phyloP scores from a whole-genome alignment of 2,329 filamentous ascomycete genomes.

The Aspergillus ustus region DNA sequence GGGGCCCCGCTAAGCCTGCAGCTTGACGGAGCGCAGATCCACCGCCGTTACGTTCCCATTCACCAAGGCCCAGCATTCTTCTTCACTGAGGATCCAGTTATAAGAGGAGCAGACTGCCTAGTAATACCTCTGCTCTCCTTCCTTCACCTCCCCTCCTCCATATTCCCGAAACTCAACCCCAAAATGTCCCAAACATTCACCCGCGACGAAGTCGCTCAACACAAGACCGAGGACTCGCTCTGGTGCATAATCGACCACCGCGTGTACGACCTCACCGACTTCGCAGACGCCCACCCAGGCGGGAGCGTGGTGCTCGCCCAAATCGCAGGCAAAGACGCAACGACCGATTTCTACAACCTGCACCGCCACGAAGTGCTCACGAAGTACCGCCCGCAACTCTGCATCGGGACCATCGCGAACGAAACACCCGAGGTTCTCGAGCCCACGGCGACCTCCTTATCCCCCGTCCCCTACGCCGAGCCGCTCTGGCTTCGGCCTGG shows the following conservation, averaged over 20 bases:
- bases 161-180: not conserved
- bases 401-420: constrained; percentile 74
- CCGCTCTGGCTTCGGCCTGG: constrained; percentile 78
- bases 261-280: constrained; percentile 86
- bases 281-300: constrained; percentile 82
- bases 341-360: constrained; percentile 85
- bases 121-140: not conserved
- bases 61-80: not conserved
- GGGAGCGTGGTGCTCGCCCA: constrained; percentile 79
- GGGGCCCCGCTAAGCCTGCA: not conserved
- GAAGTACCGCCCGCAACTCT: constrained; percentile 73
- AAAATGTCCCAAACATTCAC: constrained; percentile 42
- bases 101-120: not conserved
- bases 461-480: constrained; percentile 80
- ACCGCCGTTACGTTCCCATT: not conserved
- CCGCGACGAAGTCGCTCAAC: constrained; percentile 69
- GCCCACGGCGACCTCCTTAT: constrained; percentile 72
- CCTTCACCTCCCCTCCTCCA: not conserved
- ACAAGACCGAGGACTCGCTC: constrained; percentile 74
- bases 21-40: not conserved
- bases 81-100: not conserved
- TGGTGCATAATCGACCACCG: constrained; percentile 87
- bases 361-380: constrained; percentile 87
- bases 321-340: constrained; percentile 81
- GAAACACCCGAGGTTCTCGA: constrained; percentile 77